Evolutionary conservation across 148 eudicot genomes (phyloP), one percentile per base, ranked within the genome.

Genomic region (Simmondsia chinensis): DNA sequence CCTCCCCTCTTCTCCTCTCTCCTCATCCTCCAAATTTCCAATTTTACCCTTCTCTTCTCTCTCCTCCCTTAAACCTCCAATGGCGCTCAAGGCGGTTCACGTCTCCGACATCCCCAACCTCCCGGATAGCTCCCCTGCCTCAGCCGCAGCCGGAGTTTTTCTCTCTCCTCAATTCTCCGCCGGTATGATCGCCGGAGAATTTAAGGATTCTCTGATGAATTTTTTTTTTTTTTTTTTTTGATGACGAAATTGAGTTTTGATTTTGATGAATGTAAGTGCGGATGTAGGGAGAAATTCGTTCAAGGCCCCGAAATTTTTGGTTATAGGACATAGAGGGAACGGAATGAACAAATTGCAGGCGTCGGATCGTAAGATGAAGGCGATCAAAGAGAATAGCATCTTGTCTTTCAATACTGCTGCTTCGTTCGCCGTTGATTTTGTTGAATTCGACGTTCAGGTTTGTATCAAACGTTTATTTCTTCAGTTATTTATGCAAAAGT

Each of bases 391-490:
- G 46, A 83, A 83, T 41, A 54, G 84, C 0, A 64, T 83, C 30
- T 60, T 68, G 5, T 83, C 94, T 0, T 83, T 83, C 46, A 83
- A 83, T 33, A 48, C 74, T 3, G 94, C 84, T 43, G 78, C 72
- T 33, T 46, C 64, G 2, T 69, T 67, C 57, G 67, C 68, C 36
- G 37, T 83, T 9, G 82, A 79, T 66, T 80, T 52, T 60, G 57
- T 80, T 22, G 94, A 83, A 54, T 82, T 82, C 24, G 91, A 82
- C 38, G 91, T 82, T 61, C 91, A 82, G 85, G 91, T 79, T 48
- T 4, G 18, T 36, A 52, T 36, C 44, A 49, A 41, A 15, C 25
- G 20, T 6, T 3, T 39, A 38, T 14, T 12, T 21, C 16, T 20
- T 50, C 14, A 1, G 12, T 13, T 16, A 7, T 12, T 12, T 9